A percentile compares a stretch with the other conserved stretches of the same genome.
Conservation (phyloP, 2,329 filamentous ascomycete species). For the Pestalotiopsis sp. region DNA sequence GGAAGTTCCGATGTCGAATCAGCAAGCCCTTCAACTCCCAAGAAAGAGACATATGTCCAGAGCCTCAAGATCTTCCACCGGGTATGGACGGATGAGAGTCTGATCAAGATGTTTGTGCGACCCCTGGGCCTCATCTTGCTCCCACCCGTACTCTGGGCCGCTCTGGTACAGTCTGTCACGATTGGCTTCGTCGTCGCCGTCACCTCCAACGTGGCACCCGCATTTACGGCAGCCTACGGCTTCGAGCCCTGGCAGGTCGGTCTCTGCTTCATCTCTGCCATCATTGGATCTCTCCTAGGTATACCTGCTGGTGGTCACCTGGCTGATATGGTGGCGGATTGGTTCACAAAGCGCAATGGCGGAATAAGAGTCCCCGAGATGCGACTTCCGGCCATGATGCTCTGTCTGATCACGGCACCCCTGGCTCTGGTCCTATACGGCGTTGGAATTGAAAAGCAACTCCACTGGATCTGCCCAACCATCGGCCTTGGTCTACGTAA, state of each 20-base stretch:
- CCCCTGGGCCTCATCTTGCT: conserved; percentile 53
- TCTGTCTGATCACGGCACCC: conserved; percentile 54
- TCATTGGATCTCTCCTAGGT: conserved; percentile 51
- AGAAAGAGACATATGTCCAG: conserved; percentile 34
- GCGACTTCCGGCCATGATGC: conserved; percentile 56
- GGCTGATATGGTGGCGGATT: conserved; percentile 50
- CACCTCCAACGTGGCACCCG: conserved; percentile 52
- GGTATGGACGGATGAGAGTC: conserved; percentile 46
- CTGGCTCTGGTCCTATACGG: conserved; percentile 49
- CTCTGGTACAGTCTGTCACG: conserved; percentile 55
- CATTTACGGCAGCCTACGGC: conserved; percentile 44
- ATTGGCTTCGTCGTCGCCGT: conserved; percentile 60
- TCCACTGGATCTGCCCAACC: conserved; percentile 60
- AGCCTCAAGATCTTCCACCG: conserved; percentile 44
- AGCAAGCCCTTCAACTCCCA: not conserved
- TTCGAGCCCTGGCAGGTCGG: conserved; percentile 51
- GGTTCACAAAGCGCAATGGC: conserved; percentile 53
- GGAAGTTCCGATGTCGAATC: conserved; percentile 24
- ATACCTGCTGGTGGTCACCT: conserved; percentile 53
- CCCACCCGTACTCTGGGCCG: conserved; percentile 58
- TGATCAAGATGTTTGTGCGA: conserved; percentile 50
- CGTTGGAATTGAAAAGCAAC: conserved; percentile 45
- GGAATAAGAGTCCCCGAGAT: conserved; percentile 63
- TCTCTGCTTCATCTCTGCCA: conserved; percentile 51
- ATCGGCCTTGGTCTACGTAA: conserved; percentile 55